phyloP scores from a whole-genome alignment of 31 red algal genomes.

The Porphyra umbilicalis region DNA sequence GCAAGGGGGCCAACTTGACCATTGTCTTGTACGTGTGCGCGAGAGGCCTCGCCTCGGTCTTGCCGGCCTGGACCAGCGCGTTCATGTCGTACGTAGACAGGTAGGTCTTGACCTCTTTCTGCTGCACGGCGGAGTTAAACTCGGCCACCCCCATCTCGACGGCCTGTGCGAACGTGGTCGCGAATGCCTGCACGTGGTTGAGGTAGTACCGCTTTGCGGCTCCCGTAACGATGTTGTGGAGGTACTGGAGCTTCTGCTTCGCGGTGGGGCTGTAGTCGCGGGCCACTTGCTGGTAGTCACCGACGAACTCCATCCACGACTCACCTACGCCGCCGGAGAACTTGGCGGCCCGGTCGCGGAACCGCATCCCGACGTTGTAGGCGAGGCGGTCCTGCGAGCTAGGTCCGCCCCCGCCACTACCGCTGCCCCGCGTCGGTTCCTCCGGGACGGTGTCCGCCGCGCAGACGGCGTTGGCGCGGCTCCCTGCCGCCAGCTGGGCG shows the following conservation, averaged over 20 bases:
- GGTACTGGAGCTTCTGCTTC: background rate
- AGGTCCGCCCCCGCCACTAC: too few species aligned
- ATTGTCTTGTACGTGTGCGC: background rate
- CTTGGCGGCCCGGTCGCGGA: background rate
- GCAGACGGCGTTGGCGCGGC: too few species aligned
- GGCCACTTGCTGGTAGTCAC: slow-evolving; percentile 10
- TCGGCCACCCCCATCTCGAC: background rate
- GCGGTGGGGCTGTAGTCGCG: slow-evolving; percentile 12
- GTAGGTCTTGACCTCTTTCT: slow-evolving; percentile 1
- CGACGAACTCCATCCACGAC: slow-evolving; percentile 23
- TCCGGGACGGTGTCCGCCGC: too few species aligned
- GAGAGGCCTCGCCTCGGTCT: background rate
- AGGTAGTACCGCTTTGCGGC: background rate
- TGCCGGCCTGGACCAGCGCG: background rate
- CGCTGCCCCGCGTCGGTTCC: too few species aligned
- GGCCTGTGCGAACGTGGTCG: background rate
- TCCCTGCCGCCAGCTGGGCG: too few species aligned
- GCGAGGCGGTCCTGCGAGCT: slow-evolving; percentile 2
- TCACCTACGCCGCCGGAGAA: slow-evolving; percentile 14
- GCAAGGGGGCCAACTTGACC: background rate
- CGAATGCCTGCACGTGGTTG: background rate
- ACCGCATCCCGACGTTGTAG: slow-evolving; percentile 5
- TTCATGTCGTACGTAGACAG: background rate
- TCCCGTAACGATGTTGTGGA: background rate
- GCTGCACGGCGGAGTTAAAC: background rate